phyloP scores from a whole-genome alignment of 768 basidiomycete genomes.

The Podaxis sp. region DNA sequence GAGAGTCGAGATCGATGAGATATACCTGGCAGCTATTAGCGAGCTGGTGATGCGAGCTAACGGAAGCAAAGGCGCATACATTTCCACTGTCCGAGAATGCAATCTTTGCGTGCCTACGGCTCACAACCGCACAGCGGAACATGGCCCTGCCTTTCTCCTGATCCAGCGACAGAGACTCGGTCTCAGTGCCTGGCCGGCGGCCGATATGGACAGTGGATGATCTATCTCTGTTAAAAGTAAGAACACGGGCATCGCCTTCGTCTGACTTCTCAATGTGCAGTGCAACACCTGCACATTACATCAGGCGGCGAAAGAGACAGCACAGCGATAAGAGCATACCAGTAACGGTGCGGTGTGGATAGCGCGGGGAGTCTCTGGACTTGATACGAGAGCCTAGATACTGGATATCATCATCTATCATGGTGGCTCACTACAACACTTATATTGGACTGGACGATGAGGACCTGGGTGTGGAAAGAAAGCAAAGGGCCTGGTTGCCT shows the following conservation, averaged over 20 bases:
- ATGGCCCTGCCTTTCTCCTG: slow-evolving; percentile 49
- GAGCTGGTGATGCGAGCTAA: slow-evolving; percentile 17
- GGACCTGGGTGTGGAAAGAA: slow-evolving; percentile 14
- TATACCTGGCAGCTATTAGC: slow-evolving; percentile 49
- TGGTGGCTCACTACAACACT: slow-evolving; percentile 19
- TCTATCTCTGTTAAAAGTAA: slow-evolving; percentile 52
- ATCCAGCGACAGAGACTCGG: slow-evolving; percentile 34
- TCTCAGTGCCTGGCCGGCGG: slow-evolving; percentile 56
- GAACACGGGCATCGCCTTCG: slow-evolving; percentile 38
- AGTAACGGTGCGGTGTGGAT: slow-evolving; percentile 30
- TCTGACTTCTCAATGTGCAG: slow-evolving; percentile 57
- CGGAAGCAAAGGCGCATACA: slow-evolving; percentile 38
- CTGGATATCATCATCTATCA: slow-evolving; percentile 61
- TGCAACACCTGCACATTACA: slow-evolving; percentile 45
- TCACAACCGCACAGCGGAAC: slow-evolving; percentile 78
- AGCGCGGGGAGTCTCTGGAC: slow-evolving; percentile 21
- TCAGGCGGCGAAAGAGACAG: slow-evolving; percentile 18
- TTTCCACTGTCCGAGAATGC: slow-evolving; percentile 67
- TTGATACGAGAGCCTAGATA: slow-evolving; percentile 46
- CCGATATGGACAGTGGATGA: slow-evolving; percentile 62
- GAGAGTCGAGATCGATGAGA: slow-evolving; percentile 67
- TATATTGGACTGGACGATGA: slow-evolving; percentile 8
- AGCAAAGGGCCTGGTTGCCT: not conserved
- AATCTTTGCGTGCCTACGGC: slow-evolving; percentile 76
- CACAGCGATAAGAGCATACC: slow-evolving; percentile 31